Percentiles rank a stretch among this genome's conserved stretches.
Evolutionary conservation across 192 early-diverging fungal species (phyloP).

Genomic region (Phlyctochytrium bullatum): DNA sequence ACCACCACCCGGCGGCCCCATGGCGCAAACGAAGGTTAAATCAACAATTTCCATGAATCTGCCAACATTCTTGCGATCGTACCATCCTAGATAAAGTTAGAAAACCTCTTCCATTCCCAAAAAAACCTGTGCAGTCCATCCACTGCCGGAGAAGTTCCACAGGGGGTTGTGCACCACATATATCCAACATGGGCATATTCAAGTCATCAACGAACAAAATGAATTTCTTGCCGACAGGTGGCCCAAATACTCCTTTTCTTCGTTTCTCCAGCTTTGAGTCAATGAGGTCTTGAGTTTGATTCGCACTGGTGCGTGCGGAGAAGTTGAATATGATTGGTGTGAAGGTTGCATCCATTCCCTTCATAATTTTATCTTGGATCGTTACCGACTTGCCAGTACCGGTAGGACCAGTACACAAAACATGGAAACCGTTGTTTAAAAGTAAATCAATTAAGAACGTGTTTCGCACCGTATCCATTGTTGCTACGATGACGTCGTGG

Average conservation of each 20-base stretch:
- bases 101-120: background rate
- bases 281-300: conserved; percentile 62
- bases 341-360: conserved; percentile 43
- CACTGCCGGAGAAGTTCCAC: conserved; percentile 60
- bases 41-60: conserved; percentile 64
- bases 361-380: conserved; percentile 58
- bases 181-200: conserved; percentile 61
- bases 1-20: conserved; percentile 66
- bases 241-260: conserved; percentile 63
- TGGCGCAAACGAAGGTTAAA: conserved; percentile 55
- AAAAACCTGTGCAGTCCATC: conserved; percentile 53
- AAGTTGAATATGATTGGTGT: conserved; percentile 59
- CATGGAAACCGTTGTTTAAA: conserved; percentile 49
- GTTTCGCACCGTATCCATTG: conserved; percentile 61
- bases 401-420: conserved; percentile 56
- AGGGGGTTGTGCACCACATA: conserved; percentile 64
- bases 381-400: conserved; percentile 65
- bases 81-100: conserved; percentile 40
- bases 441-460: conserved; percentile 54
- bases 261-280: conserved; percentile 65
- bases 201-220: conserved; percentile 61
- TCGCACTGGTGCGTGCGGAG: conserved; percentile 57
- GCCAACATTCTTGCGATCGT: conserved; percentile 55
- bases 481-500: conserved; percentile 54
- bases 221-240: conserved; percentile 58